phyloP scores from a whole-genome alignment of 176 grass and related monocot genomes.

The Carex myosuroides region DNA sequence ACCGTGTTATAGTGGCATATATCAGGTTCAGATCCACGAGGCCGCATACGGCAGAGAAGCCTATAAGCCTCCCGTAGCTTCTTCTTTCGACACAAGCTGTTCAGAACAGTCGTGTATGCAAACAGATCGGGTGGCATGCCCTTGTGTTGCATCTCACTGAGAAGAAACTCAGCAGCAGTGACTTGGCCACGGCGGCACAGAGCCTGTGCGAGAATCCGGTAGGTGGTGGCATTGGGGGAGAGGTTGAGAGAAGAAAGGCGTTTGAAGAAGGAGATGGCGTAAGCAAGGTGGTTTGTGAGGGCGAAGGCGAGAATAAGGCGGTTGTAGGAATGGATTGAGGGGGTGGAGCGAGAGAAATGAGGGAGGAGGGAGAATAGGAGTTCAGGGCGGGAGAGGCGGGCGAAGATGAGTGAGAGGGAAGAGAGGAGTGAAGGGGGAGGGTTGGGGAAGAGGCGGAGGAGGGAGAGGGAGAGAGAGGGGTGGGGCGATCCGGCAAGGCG shows the following conservation, averaged over 20 bases:
- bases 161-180: constrained; percentile 37
- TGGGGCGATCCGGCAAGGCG: constrained; percentile 40
- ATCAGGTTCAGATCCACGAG: constrained; percentile 54
- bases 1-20: constrained; percentile 73
- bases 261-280: constrained; percentile 55
- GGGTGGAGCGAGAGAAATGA: constrained; percentile 29
- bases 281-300: constrained; percentile 43
- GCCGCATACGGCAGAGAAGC: constrained; percentile 68
- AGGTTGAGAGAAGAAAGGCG: constrained; percentile 42
- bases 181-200: constrained; percentile 65
- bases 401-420: constrained; percentile 40
- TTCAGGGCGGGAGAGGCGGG: constrained; percentile 40
- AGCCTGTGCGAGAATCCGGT: constrained; percentile 48
- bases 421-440: constrained; percentile 43
- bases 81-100: constrained; percentile 69
- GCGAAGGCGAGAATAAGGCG: constrained; percentile 58
- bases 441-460: constrained; percentile 36
- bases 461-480: constrained; percentile 43
- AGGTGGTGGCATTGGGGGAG: constrained; percentile 44
- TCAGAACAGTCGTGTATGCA: constrained; percentile 52
- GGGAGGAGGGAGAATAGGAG: constrained; percentile 39
- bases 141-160: constrained; percentile 76
- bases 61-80: constrained; percentile 62
- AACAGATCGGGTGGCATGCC: constrained; percentile 52
- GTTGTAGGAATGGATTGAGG: constrained; percentile 59